A percentile compares a stretch with the other conserved stretches of the same genome.
Evolutionary conservation across 2,329 filamentous ascomycete genomes (phyloP).

Genomic region (Cephalotrichum gorgonifer): DNA sequence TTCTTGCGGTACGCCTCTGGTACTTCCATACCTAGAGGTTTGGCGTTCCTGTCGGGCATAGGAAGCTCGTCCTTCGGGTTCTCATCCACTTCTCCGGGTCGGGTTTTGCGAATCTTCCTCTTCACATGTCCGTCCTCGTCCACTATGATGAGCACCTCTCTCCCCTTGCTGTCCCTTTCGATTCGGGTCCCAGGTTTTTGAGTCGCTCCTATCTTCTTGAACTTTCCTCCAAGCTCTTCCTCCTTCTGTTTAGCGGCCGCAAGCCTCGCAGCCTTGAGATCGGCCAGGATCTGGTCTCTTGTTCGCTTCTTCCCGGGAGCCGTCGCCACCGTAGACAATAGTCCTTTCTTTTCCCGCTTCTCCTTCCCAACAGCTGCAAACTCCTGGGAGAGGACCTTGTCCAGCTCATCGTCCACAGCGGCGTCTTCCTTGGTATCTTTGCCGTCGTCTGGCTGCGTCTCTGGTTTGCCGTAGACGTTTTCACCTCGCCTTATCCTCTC

Average conservation of each 20-base stretch:
- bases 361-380: conserved; percentile 43
- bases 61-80: conserved; percentile 32
- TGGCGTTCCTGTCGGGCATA: conserved; percentile 42
- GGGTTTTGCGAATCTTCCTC: conserved; percentile 49
- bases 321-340: conserved; percentile 42
- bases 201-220: conserved; percentile 53
- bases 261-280: conserved; percentile 52
- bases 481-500: conserved; percentile 60
- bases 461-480: conserved; percentile 41
- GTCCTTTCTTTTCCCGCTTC: conserved; percentile 42
- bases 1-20: conserved; percentile 45
- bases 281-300: conserved; percentile 56
- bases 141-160: conserved; percentile 54
- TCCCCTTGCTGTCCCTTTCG: conserved; percentile 49
- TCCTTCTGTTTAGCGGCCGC: conserved; percentile 30
- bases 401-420: conserved; percentile 61
- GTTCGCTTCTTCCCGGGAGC: conserved; percentile 51
- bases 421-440: conserved; percentile 20
- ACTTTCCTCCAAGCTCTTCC: conserved; percentile 44
- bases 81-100: conserved; percentile 23
- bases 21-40: conserved; percentile 56
- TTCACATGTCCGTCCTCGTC: conserved; percentile 59
- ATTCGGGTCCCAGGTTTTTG: conserved; percentile 45
- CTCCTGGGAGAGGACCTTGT: conserved; percentile 43
- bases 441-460: conserved; percentile 9